Base-by-base conservation (phyloP, 2,329 filamentous ascomycete genomes). In the Diaporthe nobilis region DNA sequence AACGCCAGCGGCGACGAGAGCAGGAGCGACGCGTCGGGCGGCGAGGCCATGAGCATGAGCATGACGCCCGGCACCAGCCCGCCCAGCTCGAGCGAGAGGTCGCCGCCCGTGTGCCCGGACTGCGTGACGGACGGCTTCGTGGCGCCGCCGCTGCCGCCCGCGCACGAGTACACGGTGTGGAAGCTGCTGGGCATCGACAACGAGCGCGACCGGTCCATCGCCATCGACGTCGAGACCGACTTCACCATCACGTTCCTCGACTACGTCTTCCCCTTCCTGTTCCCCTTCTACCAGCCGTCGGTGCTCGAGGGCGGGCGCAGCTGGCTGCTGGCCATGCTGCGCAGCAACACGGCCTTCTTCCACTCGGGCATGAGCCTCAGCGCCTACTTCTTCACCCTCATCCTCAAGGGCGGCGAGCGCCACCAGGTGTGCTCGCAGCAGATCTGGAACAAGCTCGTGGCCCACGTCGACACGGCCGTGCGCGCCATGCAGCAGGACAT, bases 181-280 rank as follows among this genome's bases (percentile, higher is more conserved):
- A 75, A 68, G 44, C 70, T 75, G 60, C 70, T 75, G 31, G 74
- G 74, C 22, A 72, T 75, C 70, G 74, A 75, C 60, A 73, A 73
- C 74, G 71, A 73, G 60, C 42, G 71, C 17, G 53, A 72, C 31
- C 44, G 70, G 9, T 39, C 70, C 7, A 44, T 75, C 25, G 74
- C 74, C n/a, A 44, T 60, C n/a, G 74, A 75, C 44, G 74, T 75
- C 15, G 81, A 82, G 49, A 77, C 79, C 3, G 78, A 80, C 79
- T 86, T 88, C 58, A 82, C 89, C 74, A 90, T 91, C 87, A 86
- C 90, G 74, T 93, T 92, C 79, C 85, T 92, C 61, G 91, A 93
- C 80, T 88, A 90, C 77, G 85, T 92, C 28, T 88, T 92, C 77
- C 91, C 91, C 2, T 90, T 92, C 78, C 82, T 92, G 1, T 92